Evolutionary conservation across 2,329 filamentous ascomycete species (phyloP), one percentile per base, ranked within the genome.

Genomic region (Spiromastix sp.): DNA sequence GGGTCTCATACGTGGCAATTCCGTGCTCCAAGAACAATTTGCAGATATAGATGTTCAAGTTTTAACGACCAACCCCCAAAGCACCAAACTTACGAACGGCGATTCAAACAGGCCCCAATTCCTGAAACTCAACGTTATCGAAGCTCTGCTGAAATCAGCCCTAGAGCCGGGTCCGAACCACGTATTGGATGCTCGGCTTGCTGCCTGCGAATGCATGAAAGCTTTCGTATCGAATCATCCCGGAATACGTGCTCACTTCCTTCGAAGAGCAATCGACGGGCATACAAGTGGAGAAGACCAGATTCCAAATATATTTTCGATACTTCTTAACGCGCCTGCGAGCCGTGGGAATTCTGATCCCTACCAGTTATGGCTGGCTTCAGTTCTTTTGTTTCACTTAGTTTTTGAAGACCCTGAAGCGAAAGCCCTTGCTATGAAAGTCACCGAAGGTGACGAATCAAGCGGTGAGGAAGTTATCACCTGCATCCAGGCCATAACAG

Each of bases 381-480:
- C 84, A 29, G 79, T 87, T 17, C 74, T 96, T 36, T 72, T 91
- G 43, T 81, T 94, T 47, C 87, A 96, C 49, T 67, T 98, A 8
- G 61, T 96, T 12, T 81, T 79, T 42, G 84, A 93, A 40, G 81
- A 91, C 46, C 64, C 74, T 3, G 74, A 83, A 44, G 84, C 84
- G 2, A 96, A 96, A 55, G 69, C 71, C 4, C 69, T 82, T 32
- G 78, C 87, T 12, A 85, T 93, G 71, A 71, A 72, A 15, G 78
- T 98, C 13, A 85, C 79, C 1, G 89, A 96, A 59, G 91, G 91
- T 8, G 85, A 96, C 56, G 83, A 84, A 15, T 79, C 81, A 21
- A 84, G 72, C 46, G 91, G 89, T 3, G 91, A 98, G 62, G 91
- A 98, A 58, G 85, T 95, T 9, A 81, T 98, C 9, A 95, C 89